phyloP scores from a whole-genome alignment of 2,329 filamentous ascomycete species.

The Ramichloridium luteum region DNA sequence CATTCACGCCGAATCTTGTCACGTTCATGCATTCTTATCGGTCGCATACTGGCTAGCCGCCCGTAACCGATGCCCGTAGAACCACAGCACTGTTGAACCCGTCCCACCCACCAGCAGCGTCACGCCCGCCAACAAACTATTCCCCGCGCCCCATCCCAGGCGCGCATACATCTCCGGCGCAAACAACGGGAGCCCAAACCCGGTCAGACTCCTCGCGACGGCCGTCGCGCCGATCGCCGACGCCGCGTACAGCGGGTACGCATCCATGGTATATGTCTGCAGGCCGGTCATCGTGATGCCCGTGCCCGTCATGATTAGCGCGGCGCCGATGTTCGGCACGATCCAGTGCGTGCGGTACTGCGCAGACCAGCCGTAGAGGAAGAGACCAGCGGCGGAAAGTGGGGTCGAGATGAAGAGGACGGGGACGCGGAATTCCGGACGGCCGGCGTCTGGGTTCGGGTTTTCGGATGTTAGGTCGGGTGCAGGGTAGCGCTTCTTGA shows the following conservation, averaged over 20 bases:
- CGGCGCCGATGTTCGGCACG: conserved; percentile 45
- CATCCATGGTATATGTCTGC: conserved; percentile 49
- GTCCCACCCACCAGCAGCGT: conserved; percentile 39
- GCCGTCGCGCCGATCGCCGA: conserved; percentile 40
- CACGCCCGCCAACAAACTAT: conserved; percentile 42
- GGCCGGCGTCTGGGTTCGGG: conserved; percentile 21
- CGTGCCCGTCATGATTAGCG: conserved; percentile 39
- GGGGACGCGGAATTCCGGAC: conserved; percentile 32
- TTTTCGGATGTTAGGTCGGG: too few relatives aligned
- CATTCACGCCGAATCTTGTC: too few relatives aligned
- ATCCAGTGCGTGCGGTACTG: conserved; percentile 42
- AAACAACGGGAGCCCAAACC: conserved; percentile 48
- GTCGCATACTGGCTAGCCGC: conserved; percentile 18
- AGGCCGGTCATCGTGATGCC: conserved; percentile 43
- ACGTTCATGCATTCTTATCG: too few relatives aligned
- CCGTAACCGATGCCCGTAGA: conserved; percentile 24
- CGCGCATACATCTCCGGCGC: conserved; percentile 37
- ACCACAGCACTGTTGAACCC: conserved; percentile 32
- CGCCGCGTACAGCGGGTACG: conserved; percentile 34
- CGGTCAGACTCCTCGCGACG: conserved; percentile 41
- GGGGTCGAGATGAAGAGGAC: conserved; percentile 41
- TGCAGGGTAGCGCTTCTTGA: conserved; percentile 14
- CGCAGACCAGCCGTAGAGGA: conserved; percentile 47
- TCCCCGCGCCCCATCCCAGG: conserved; percentile 37
- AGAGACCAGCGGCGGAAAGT: conserved; percentile 40